A percentile compares a stretch with the other conserved stretches of the same genome.
These are phyloP conservation scores for Mycena sanguinolenta DNA, from an alignment of 768 basidiomycete species.

Conservation along the genomic window DNA sequence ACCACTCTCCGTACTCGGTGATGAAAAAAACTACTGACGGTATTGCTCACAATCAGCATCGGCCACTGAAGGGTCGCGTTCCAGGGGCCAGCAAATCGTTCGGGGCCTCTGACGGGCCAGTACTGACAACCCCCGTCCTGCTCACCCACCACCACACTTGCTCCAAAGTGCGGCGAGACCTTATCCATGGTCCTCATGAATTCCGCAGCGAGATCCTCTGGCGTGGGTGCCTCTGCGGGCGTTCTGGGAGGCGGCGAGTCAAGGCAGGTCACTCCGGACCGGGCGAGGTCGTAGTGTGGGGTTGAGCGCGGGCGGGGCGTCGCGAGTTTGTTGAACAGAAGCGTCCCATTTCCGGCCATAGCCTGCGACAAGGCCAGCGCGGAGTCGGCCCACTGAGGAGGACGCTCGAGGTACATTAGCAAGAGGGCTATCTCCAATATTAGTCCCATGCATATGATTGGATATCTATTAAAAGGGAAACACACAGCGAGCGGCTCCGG, in stretches of 20 bases:
- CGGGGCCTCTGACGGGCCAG: constrained; percentile 40
- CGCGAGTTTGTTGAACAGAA: constrained; percentile 35
- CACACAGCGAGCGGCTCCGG: constrained; percentile 40
- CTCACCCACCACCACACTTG: constrained; percentile 36
- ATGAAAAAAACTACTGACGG: constrained; percentile 6
- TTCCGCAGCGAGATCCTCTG: constrained; percentile 32
- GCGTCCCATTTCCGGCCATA: constrained; percentile 40
- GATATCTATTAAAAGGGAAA: background rate
- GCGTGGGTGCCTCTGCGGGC: constrained; percentile 14
- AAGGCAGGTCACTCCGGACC: constrained; percentile 41
- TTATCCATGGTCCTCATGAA: constrained; percentile 28
- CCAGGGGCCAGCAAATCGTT: constrained; percentile 46
- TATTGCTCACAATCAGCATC: constrained; percentile 47
- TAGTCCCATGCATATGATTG: background rate
- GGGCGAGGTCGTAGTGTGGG: constrained; percentile 30
- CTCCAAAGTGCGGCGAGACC: constrained; percentile 42
- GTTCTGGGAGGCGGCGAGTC: constrained; percentile 38
- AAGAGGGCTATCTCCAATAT: constrained; percentile 25
- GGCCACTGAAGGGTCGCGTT: constrained; percentile 43
- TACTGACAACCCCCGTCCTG: constrained; percentile 43
- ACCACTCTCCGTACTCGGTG: background rate
- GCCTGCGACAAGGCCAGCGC: constrained; percentile 34
- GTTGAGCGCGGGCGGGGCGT: background rate
- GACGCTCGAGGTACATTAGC: constrained; percentile 36
- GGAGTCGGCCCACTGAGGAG: constrained; percentile 32